Conservation (phyloP, 345 rosid species). For the Eucalyptus regnans region DNA sequence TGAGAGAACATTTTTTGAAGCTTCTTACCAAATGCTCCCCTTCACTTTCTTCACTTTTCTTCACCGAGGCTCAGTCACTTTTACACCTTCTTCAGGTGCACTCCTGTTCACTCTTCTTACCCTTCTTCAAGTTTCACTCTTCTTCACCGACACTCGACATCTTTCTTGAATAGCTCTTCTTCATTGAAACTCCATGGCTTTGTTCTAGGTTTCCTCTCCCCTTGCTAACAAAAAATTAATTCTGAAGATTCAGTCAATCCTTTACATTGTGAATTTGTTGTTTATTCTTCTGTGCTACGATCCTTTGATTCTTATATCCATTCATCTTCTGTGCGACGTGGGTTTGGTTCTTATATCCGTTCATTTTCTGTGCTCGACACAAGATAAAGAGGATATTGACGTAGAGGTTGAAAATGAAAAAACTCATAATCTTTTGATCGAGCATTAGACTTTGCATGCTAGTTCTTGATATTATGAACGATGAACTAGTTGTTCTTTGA, state of each 20-base stretch:
- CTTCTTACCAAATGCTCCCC: neutral
- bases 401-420: neutral
- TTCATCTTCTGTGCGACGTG: neutral
- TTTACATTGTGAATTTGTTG: neutral
- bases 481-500: neutral
- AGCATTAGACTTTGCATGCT: neutral
- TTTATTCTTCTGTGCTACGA: neutral
- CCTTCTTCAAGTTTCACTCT: neutral
- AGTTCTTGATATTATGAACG: neutral
- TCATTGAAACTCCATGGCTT: neutral
- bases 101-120: neutral
- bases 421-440: neutral
- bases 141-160: neutral
- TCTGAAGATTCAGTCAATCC: neutral
- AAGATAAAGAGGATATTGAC: neutral
- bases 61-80: neutral
- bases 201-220: neutral
- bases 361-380: neutral
- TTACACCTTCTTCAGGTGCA: neutral
- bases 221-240: neutral
- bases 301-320: neutral
- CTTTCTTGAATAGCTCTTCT: neutral
- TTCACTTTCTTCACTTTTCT: neutral
- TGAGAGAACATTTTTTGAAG: neutral
- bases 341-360: neutral